Evolutionary conservation across 257 asterid species (phyloP).

Genomic region (Petrea volubilis): DNA sequence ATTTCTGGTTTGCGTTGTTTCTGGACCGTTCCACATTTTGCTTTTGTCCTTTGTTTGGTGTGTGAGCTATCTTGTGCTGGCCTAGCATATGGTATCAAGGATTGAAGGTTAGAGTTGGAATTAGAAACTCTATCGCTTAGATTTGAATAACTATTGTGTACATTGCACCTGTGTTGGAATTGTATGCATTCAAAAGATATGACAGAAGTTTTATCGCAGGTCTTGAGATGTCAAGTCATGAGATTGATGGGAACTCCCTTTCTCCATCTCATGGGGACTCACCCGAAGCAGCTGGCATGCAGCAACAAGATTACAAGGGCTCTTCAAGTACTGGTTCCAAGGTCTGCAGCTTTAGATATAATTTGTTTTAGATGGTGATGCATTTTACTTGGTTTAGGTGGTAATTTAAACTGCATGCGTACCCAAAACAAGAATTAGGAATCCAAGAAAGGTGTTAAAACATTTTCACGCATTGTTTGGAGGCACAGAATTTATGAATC

Average conservation of each 20-base stretch:
- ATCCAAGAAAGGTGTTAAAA: background rate
- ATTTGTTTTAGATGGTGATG: constrained; percentile 8
- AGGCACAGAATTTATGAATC: background rate
- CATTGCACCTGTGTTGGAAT: background rate
- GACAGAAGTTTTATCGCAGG: background rate
- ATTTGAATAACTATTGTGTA: background rate
- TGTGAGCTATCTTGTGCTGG: background rate
- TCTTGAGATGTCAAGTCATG: constrained; percentile 39
- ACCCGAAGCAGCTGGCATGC: constrained; percentile 30
- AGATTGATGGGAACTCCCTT: constrained; percentile 34
- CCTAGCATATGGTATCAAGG: background rate
- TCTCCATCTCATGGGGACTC: constrained; percentile 43
- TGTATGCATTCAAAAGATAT: background rate
- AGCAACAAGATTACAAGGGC: constrained; percentile 32
- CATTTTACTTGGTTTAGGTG: background rate
- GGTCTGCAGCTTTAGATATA: constrained; percentile 29
- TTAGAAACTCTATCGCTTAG: background rate
- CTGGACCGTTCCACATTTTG: background rate
- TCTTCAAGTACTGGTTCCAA: constrained; percentile 39
- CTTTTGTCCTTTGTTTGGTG: background rate
- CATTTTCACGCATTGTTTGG: background rate
- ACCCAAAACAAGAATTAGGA: background rate
- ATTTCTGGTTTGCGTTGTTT: background rate
- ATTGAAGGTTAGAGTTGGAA: background rate
- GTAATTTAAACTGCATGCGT: background rate